These are phyloP conservation scores for Pyrus hybrid DNA, from an alignment of 331 rosid genomes.

Conservation along the genomic window DNA sequence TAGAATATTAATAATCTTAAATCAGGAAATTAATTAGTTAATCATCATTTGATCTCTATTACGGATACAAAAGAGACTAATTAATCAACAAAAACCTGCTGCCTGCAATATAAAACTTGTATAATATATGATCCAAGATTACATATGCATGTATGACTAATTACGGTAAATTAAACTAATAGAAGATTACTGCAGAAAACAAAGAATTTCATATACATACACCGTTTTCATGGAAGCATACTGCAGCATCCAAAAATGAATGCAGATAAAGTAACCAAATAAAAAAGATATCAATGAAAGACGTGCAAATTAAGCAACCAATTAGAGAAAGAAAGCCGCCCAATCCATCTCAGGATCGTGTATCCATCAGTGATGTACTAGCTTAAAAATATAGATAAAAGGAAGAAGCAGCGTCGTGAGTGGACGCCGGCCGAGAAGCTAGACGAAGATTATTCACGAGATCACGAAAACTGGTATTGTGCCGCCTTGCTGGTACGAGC, in stretches of 20 bases:
- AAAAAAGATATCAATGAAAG: neutral
- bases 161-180: no score
- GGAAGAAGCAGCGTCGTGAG: slow-evolving; percentile 16
- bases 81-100: no score
- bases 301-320: neutral
- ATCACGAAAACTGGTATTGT: slow-evolving; percentile 6
- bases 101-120: no score
- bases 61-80: no score
- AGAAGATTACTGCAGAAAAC: neutral
- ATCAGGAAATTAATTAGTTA: no score
- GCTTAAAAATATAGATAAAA: slow-evolving; percentile 45
- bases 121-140: no score
- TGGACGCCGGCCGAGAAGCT: slow-evolving; percentile 13
- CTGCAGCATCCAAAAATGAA: neutral
- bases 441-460: slow-evolving; percentile 27
- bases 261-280: neutral
- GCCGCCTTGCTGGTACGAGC: slow-evolving; percentile 21
- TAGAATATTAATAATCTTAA: no score
- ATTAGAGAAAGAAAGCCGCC: no score
- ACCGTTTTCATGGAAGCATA: neutral
- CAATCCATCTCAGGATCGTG: no score
- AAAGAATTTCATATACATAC: neutral
- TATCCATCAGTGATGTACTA: no score
- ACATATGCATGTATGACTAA: no score
- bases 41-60: no score